Evolutionary conservation across 2,329 filamentous ascomycete species (phyloP), one percentile per base, ranked within the genome.

Genomic region (Pseudocercospora pini-densiflorae): DNA sequence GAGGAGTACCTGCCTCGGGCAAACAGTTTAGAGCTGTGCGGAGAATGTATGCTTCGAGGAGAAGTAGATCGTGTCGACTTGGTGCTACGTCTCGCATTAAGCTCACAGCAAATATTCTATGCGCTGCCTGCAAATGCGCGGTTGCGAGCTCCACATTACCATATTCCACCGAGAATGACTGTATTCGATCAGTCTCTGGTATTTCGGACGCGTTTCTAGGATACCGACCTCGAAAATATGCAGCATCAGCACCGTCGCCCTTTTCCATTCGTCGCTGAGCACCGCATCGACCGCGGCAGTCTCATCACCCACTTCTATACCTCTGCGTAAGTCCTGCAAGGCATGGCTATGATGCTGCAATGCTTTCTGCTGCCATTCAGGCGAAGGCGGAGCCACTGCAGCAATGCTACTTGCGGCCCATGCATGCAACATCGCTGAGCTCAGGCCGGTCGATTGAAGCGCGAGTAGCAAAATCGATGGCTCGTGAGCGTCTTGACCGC

Each of bases 1-100:
- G 55, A 40, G 49, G 36, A 12, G 61, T 60, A 16, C 69, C 62
- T 3, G 67, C 59, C 19, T 69, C 68, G 40, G 70, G 66, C 1
- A 73, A 63, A 29, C 57, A 60, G 49, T 72, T 72, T 33, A 62
- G 57, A 10, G 64, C 45, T 5, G 70, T 68, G 9, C 69, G 65
- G 40, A 64, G 55, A 53, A 72, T 70, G 45, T 73, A 73, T 14
- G 53, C 71, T 62, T 71, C 70, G n/a, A 72, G 64, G 1, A 73
- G 62, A 9, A 71, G 40, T 2, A 40, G 49, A n/a, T 69, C 64
- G 27, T 71, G 70, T 5, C 62, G 40, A 31, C 55, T 49, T 4
- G 63, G 31, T 7, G 64, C 62, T 10, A 59, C 54, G n/a, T 31
- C 31, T 19, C 45, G 33, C 47, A 36, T 19, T 19, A 54, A 14